phyloP scores from a whole-genome alignment of 192 early-diverging fungal species.

The Lobosporangium transversale region DNA sequence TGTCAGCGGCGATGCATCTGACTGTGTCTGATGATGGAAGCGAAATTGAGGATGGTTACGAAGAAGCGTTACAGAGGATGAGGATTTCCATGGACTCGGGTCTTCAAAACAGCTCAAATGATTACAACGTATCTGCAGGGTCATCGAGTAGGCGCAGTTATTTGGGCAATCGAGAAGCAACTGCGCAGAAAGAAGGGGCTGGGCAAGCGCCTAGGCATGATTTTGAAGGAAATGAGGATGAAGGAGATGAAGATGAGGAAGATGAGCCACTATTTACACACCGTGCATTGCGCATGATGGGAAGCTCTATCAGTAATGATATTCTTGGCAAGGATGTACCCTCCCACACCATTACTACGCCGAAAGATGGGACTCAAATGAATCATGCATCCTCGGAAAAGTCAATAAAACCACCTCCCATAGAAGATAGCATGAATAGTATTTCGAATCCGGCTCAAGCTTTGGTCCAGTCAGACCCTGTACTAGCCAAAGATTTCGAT shows the following conservation, averaged over 20 bases:
- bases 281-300: slow-evolving; percentile 43
- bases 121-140: background rate
- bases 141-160: background rate
- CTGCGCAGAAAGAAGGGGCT: background rate
- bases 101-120: background rate
- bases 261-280: slow-evolving; percentile 44
- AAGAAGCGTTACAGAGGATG: slow-evolving; percentile 22
- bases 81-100: slow-evolving; percentile 27
- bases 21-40: slow-evolving; percentile 32
- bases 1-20: slow-evolving; percentile 34
- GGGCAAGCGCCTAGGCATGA: background rate
- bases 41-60: slow-evolving; percentile 22
- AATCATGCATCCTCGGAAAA: background rate
- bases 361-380: background rate
- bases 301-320: slow-evolving; percentile 1
- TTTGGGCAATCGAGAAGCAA: slow-evolving; percentile 17
- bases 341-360: background rate
- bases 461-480: too few species aligned
- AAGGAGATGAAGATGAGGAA: slow-evolving; percentile 39
- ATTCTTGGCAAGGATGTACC: background rate
- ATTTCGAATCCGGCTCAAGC: background rate
- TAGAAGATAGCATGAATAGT: background rate
- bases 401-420: too few species aligned
- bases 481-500: too few species aligned
- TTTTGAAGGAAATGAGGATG: slow-evolving; percentile 26